Evolutionary conservation across 78 protist species (phyloP), one percentile per base, ranked within the genome.

Genomic region (Dictyostelium brefeldianum): DNA sequence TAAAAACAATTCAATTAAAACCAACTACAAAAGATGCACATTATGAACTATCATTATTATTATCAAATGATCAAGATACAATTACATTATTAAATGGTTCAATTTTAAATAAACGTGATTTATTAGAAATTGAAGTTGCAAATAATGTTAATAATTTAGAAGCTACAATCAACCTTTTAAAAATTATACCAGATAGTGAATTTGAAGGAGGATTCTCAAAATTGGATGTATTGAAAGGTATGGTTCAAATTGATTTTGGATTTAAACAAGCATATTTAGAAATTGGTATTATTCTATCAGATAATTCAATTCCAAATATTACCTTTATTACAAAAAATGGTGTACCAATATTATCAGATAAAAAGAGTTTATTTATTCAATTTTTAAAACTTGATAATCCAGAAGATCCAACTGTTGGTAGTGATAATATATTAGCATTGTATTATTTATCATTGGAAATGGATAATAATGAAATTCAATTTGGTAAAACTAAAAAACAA

Each of bases 381-480:
- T 22, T 27, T 36, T 36, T 36, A 36, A 36, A 36, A 36, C 2
- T 36, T 3, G 43, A 36, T 36, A 36, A 36, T 36, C 43, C 43
- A 36, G 43, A 36, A 36, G 43, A 36, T 36, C 43, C 43, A 36
- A 36, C 43, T 36, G 2, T 3, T 3, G 43, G 43, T 36, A 36
- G 43, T 36, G 43, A 36, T 36, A 36, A 36, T 36, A 36, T 27
- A 22, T n/a, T n/a, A n/a, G 9, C 29, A 22, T 57, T 22, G 29
- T 57, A 57, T n/a, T 22, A 57, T 57, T 57, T 57, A 57, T 57
- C 67, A 57, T 57, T 57, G 11, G 67, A 57, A 57, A 57, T 57
- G 67, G 10, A 5, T 5, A 14, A n/a, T 57, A 12, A 57, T 36
- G 67, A 57, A 17, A 57, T 57, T 57, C 9, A 57, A 57, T 57